A percentile compares a stretch with the other conserved stretches of the same genome.
phyloP scores from a whole-genome alignment of 805 yeast genomes.

The Metschnikowia continentalis region DNA sequence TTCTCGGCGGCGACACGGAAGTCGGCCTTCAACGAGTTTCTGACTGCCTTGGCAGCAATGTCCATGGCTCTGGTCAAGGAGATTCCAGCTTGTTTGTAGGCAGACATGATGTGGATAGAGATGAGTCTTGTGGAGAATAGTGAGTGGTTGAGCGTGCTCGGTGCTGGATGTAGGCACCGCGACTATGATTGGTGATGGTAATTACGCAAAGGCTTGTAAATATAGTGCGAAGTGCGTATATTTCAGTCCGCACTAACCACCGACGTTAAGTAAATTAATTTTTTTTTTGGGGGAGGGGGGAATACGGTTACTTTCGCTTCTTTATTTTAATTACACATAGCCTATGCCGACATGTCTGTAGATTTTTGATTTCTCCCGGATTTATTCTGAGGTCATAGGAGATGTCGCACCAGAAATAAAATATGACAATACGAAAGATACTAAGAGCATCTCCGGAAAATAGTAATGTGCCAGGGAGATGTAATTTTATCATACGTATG shows the following conservation, averaged over 20 bases:
- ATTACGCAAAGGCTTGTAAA: constrained; percentile 7
- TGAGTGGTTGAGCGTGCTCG: constrained; percentile 9
- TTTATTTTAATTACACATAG: no score
- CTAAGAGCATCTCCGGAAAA: no score
- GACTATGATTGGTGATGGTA: constrained; percentile 18
- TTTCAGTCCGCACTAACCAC: not conserved
- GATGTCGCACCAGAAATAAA: no score
- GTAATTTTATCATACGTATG: no score
- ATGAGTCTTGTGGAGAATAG: constrained; percentile 1
- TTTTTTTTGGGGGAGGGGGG: not conserved
- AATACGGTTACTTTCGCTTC: no score
- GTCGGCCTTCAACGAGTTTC: constrained; percentile 86
- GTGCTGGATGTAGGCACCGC: constrained; percentile 9
- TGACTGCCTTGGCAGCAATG: constrained; percentile 83
- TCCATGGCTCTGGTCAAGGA: constrained; percentile 83
- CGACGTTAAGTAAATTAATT: not conserved
- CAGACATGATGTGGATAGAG: constrained; percentile 29
- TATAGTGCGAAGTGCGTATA: constrained; percentile 3
- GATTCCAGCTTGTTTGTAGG: constrained; percentile 48
- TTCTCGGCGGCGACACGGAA: constrained; percentile 65
- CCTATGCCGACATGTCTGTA: no score
- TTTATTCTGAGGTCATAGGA: no score
- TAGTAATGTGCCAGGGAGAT: no score
- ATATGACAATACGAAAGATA: no score
- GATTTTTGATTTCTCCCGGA: no score